Conservation (phyloP, 1,139 yeast genomes). For the Meyerozyma sp. region DNA sequence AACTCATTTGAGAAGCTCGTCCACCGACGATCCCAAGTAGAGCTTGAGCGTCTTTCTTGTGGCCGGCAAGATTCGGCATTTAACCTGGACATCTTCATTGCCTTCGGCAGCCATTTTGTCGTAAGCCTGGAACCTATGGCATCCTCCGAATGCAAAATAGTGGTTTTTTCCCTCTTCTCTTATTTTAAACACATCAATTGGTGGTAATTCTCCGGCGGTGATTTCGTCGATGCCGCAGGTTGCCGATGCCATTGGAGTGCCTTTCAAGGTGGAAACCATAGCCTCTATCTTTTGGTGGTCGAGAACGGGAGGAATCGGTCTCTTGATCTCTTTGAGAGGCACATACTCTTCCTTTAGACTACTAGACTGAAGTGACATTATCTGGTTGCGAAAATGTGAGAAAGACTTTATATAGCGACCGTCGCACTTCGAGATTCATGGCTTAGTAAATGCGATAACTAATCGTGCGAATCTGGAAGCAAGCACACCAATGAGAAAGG, state of each 20-base stretch:
- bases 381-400: background rate
- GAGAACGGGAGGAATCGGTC: constrained; percentile 83
- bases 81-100: constrained; percentile 42
- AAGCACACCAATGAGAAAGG: background rate
- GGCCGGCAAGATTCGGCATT: constrained; percentile 62
- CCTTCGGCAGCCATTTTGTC: constrained; percentile 32
- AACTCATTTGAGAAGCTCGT: constrained; percentile 38
- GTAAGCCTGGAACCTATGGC: constrained; percentile 79
- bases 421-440: background rate
- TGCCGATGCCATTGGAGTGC: constrained; percentile 56
- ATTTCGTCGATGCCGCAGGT: constrained; percentile 57
- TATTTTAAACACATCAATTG: constrained; percentile 68
- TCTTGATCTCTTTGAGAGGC: constrained; percentile 58
- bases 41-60: constrained; percentile 56
- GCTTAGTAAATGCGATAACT: background rate
- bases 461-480: background rate
- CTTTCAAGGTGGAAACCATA: constrained; percentile 70
- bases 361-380: constrained; percentile 35
- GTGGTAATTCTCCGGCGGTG: constrained; percentile 63
- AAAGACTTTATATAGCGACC: background rate
- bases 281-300: constrained; percentile 68
- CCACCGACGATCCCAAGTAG: constrained; percentile 64
- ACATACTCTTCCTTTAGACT: constrained; percentile 46
- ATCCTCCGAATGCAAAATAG: constrained; percentile 83
- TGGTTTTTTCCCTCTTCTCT: constrained; percentile 54